These are phyloP conservation scores for Aristolochia californica DNA, from an alignment of 164 flowering plant species.

Conservation along the genomic window DNA sequence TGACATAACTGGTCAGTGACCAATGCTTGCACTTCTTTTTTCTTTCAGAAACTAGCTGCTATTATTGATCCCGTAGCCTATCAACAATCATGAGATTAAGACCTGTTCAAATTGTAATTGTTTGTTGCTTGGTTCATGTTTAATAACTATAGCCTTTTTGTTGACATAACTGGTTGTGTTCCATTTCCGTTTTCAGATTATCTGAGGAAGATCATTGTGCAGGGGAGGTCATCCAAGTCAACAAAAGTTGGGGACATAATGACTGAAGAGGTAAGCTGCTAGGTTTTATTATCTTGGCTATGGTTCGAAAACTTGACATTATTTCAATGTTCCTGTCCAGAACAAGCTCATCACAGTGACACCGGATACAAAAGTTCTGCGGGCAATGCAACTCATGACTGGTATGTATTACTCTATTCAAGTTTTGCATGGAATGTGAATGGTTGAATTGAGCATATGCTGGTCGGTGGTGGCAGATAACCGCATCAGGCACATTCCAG, in stretches of 20 bases:
- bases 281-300: not conserved
- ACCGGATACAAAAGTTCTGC: conserved; percentile 83
- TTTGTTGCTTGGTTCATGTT: too few relatives aligned
- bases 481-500: conserved; percentile 97
- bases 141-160: not conserved
- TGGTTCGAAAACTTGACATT: not conserved
- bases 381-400: conserved; percentile 98
- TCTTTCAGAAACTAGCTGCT: too few relatives aligned
- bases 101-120: too few relatives aligned
- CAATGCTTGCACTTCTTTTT: too few relatives aligned
- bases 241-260: conserved; percentile 98
- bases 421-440: not conserved
- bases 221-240: conserved; percentile 95
- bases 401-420: conserved; percentile 30
- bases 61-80: too few relatives aligned
- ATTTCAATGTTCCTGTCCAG: conserved; percentile 24
- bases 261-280: conserved; percentile 89
- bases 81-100: too few relatives aligned
- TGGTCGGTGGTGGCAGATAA: conserved; percentile 47
- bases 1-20: not conserved
- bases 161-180: not conserved
- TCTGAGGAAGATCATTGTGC: conserved; percentile 95
- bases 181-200: conserved; percentile 50
- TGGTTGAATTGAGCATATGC: not conserved
- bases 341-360: conserved; percentile 97